These are phyloP conservation scores for Acarospora socialis DNA, from an alignment of 2,329 filamentous ascomycete species.

Conservation along the genomic window DNA sequence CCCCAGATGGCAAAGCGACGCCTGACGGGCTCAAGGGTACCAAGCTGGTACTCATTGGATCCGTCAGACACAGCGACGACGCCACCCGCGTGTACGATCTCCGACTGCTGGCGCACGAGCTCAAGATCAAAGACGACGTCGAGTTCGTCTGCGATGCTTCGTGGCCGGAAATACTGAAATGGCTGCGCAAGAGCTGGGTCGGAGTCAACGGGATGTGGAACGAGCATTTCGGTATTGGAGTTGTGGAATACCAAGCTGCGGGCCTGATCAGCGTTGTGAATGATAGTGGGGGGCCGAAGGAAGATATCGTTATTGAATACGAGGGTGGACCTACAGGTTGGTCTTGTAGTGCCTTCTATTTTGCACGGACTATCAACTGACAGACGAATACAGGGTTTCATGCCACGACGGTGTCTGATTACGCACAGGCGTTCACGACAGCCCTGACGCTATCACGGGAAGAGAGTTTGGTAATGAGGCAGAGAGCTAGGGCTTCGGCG, in stretches of 20 bases:
- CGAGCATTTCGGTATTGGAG: constrained; percentile 96
- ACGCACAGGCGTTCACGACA: constrained; percentile 64
- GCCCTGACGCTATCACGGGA: constrained; percentile 48
- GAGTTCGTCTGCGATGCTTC: constrained; percentile 81
- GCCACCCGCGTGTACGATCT: constrained; percentile 77
- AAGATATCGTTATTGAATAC: constrained; percentile 77
- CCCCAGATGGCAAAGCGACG: constrained; percentile 34
- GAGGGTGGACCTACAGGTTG: constrained; percentile 64
- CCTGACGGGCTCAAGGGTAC: constrained; percentile 22
- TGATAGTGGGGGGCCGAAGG: constrained; percentile 78
- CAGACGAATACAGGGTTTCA: constrained; percentile 52
- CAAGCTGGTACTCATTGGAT: constrained; percentile 73
- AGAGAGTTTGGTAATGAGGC: constrained; percentile 60
- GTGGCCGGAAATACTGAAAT: constrained; percentile 74
- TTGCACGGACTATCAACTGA: constrained; percentile 1
- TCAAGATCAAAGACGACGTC: constrained; percentile 69
- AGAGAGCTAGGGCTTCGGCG: constrained; percentile 62
- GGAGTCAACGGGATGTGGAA: constrained; percentile 99
- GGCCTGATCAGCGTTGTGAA: constrained; percentile 89
- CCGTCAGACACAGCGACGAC: constrained; percentile 66
- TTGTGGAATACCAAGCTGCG: constrained; percentile 95
- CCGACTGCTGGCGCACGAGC: constrained; percentile 70
- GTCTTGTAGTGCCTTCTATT: neutral
- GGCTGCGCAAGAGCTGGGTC: constrained; percentile 61
- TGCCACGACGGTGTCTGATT: constrained; percentile 63